These are phyloP conservation scores for Suillus subaureus DNA, from an alignment of 768 basidiomycete species.

Conservation along the genomic window DNA sequence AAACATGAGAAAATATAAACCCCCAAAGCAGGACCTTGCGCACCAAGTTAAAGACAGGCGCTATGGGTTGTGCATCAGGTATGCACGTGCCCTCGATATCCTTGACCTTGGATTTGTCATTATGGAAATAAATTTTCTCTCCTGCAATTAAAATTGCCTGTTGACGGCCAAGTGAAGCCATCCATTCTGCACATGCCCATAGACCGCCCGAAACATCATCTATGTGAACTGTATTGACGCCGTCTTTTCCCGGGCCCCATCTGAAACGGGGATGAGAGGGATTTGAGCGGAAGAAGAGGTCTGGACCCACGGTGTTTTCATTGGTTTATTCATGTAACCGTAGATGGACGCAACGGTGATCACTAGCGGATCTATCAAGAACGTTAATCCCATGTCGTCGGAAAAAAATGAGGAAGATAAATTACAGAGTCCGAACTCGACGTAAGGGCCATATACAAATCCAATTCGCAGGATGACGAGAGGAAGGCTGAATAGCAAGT, in stretches of 20 bases:
- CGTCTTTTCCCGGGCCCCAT: constrained; percentile 79
- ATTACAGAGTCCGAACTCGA: constrained; percentile 66
- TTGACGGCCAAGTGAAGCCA: constrained; percentile 59
- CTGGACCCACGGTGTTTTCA: constrained; percentile 71
- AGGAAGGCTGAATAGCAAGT: constrained; percentile 57
- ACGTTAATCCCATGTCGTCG: constrained; percentile 17
- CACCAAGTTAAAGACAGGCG: constrained; percentile 84
- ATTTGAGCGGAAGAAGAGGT: constrained; percentile 2
- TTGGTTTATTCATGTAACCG: constrained; percentile 79
- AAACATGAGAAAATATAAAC: constrained; percentile 8
- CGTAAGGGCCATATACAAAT: constrained; percentile 81
- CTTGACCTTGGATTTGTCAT: constrained; percentile 68
- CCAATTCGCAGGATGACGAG: constrained; percentile 78
- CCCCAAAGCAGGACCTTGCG: constrained; percentile 18
- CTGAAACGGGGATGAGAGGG: constrained; percentile 38
- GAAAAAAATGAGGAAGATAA: constrained; percentile 10
- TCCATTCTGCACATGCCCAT: constrained; percentile 82
- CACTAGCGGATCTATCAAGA: constrained; percentile 58
- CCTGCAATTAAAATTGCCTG: constrained; percentile 69
- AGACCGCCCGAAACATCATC: constrained; percentile 78
- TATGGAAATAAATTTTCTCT: constrained; percentile 61
- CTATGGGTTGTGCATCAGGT: constrained; percentile 58
- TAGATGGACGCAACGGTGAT: constrained; percentile 81
- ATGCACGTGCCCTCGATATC: constrained; percentile 65
- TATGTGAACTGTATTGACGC: constrained; percentile 74